Conservation (phyloP, 768 basidiomycete genomes). For the Imleria badia region DNA sequence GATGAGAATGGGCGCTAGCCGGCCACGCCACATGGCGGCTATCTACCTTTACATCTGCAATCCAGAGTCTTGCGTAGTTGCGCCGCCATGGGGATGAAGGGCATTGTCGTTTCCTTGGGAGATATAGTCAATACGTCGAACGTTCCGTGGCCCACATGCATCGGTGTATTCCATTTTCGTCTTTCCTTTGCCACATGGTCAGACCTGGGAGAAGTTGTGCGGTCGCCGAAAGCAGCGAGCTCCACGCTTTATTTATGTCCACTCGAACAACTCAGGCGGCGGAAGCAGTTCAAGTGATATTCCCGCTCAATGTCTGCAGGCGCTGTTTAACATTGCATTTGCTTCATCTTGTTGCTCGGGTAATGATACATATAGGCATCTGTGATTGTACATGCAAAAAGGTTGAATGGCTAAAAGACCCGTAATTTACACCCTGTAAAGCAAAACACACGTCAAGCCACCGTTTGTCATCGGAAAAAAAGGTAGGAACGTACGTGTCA, state of each 20-base stretch:
- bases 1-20: no score
- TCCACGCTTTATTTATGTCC: neutral
- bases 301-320: neutral
- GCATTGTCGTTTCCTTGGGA: no score
- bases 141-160: neutral
- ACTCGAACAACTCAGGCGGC: neutral
- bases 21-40: no score
- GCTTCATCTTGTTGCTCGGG: constrained; percentile 4
- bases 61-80: no score
- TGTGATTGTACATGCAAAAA: constrained; percentile 22
- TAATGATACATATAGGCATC: constrained; percentile 22
- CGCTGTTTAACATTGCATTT: neutral
- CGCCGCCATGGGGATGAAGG: no score
- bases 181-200: neutral
- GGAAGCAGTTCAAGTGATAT: neutral
- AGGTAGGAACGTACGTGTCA: constrained; percentile 52
- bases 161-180: neutral
- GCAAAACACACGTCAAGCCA: neutral
- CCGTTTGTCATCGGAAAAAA: neutral
- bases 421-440: constrained; percentile 37
- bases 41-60: no score
- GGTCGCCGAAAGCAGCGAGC: neutral
- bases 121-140: neutral
- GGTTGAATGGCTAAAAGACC: constrained; percentile 3
- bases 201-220: neutral